A percentile compares a stretch with the other conserved stretches of the same genome.
These are phyloP conservation scores for Mycena venus DNA, from an alignment of 768 basidiomycete genomes.

Conservation along the genomic window DNA sequence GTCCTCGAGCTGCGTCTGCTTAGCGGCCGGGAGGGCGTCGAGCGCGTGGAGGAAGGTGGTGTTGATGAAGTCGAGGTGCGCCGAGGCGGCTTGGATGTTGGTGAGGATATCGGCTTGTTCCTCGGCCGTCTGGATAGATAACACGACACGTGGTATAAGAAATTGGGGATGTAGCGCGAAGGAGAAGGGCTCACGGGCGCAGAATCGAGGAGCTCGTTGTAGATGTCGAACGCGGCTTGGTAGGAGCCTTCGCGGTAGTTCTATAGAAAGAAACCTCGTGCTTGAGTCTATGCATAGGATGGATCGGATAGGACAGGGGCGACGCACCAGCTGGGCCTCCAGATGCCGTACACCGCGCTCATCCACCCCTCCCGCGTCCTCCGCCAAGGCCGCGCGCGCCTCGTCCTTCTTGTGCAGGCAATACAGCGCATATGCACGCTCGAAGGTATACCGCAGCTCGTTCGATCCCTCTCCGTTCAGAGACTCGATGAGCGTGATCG, in stretches of 20 bases:
- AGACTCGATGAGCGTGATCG: constrained; percentile 70
- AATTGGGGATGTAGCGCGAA: neutral
- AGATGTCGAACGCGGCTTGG: constrained; percentile 79
- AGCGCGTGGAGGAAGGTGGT: constrained; percentile 75
- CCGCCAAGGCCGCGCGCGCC: constrained; percentile 65
- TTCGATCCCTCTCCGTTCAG: constrained; percentile 43
- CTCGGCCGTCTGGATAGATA: constrained; percentile 78
- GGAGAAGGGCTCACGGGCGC: constrained; percentile 75
- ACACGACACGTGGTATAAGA: constrained; percentile 4
- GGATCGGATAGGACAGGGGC: neutral
- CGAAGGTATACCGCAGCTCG: constrained; percentile 58
- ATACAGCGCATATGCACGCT: constrained; percentile 88
- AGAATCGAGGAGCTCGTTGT: constrained; percentile 84
- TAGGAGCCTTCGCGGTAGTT: constrained; percentile 85
- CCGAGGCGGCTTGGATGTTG: constrained; percentile 86
- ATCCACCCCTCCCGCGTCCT: constrained; percentile 49
- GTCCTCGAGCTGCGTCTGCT: constrained; percentile 70
- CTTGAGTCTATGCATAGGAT: neutral
- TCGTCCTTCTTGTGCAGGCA: constrained; percentile 84
- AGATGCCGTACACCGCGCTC: constrained; percentile 81
- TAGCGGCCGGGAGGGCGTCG: constrained; percentile 67
- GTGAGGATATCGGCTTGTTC: constrained; percentile 90
- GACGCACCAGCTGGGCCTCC: constrained; percentile 88
- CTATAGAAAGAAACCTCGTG: constrained; percentile 55
- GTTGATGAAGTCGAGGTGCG: constrained; percentile 88